Percentiles rank a stretch among this genome's conserved stretches.
Conservation (phyloP, 768 basidiomycete species). For the Phaeotremella fagi region DNA sequence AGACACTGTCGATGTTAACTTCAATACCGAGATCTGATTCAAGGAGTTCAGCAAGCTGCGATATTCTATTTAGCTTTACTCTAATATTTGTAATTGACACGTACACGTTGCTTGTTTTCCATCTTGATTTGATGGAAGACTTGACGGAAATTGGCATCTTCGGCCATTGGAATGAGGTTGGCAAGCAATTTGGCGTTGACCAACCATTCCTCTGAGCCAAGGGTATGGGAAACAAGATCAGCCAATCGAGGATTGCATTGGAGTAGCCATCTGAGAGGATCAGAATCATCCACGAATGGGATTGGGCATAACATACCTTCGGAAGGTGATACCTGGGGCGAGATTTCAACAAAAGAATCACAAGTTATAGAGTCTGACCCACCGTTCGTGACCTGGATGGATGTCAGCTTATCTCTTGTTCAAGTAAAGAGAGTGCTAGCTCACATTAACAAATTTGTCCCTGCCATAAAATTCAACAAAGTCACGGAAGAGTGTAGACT, state of each 20-base stretch:
- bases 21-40: constrained; percentile 41
- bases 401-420: constrained; percentile 39
- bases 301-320: constrained; percentile 86
- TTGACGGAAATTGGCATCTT: constrained; percentile 68
- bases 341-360: no score
- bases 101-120: constrained; percentile 83
- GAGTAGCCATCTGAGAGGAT: constrained; percentile 31
- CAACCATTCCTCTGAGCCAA: constrained; percentile 75
- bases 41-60: constrained; percentile 38
- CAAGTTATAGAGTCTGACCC: no score
- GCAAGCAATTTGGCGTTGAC: constrained; percentile 68
- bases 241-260: constrained; percentile 86
- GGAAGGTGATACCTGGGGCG: constrained; percentile 60
- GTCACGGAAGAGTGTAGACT: constrained; percentile 56
- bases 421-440: constrained; percentile 46
- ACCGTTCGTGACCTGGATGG: constrained; percentile 89
- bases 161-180: constrained; percentile 65
- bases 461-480: constrained; percentile 88
- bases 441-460: constrained; percentile 55
- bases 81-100: constrained; percentile 64
- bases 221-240: constrained; percentile 73
- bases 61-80: neutral
- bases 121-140: constrained; percentile 82
- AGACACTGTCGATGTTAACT: constrained; percentile 42
- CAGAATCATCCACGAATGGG: constrained; percentile 50